A percentile compares a stretch with the other conserved stretches of the same genome.
Evolutionary conservation across 192 early-diverging fungal species (phyloP).

Genomic region (Radiomyces spectabilis): DNA sequence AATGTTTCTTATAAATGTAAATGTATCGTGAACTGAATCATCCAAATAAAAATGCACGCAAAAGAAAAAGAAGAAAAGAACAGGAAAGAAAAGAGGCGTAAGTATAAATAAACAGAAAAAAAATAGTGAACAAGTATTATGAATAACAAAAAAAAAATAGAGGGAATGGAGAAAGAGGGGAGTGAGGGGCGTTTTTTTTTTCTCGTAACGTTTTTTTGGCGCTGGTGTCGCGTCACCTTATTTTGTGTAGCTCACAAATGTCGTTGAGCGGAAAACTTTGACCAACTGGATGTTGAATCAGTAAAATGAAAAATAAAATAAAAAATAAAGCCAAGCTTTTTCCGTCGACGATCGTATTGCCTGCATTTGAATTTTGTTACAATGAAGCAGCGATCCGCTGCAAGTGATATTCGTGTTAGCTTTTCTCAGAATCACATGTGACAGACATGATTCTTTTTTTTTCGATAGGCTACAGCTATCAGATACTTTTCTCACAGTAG

Average conservation of each 20-base stretch:
- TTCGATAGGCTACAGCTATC: too few species aligned
- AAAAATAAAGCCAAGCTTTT: conserved; percentile 1
- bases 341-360: too few species aligned
- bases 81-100: background rate
- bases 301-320: background rate
- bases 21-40: background rate
- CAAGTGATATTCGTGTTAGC: too few species aligned
- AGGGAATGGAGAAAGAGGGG: background rate
- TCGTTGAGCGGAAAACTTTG: too few species aligned
- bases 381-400: too few species aligned
- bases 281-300: too few species aligned
- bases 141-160: background rate
- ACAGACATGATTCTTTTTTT: too few species aligned
- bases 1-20: background rate
- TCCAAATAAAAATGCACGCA: background rate
- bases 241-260: too few species aligned
- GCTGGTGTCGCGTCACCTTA: too few species aligned
- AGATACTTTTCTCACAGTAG: too few species aligned
- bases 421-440: too few species aligned
- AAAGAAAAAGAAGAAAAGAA: background rate
- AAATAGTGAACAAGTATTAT: background rate
- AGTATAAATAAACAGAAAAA: background rate
- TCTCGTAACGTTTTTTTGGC: background rate
- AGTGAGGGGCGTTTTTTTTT: background rate
- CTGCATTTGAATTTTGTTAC: too few species aligned